phyloP scores from a whole-genome alignment of 73 alveolate genomes.

The Tetrahymena borealis region DNA sequence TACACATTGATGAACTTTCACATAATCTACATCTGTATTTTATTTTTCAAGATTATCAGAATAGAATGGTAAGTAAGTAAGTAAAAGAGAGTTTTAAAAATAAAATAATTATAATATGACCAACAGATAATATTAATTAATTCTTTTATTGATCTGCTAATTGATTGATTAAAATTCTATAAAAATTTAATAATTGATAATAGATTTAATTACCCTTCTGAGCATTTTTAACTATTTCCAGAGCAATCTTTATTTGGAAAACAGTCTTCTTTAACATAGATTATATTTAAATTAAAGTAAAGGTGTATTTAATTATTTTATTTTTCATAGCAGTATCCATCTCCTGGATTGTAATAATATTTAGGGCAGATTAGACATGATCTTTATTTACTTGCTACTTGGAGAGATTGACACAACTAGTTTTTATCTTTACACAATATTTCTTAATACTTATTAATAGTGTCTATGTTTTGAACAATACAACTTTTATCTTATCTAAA shows the following conservation, averaged over 20 bases:
- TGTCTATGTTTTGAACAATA: not conserved
- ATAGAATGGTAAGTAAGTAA: no score
- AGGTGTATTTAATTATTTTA: not conserved
- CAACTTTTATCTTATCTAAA: not conserved
- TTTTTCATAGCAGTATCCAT: not conserved
- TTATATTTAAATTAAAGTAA: not conserved
- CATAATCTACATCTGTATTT: not conserved
- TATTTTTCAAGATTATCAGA: not conserved
- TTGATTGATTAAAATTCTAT: no score
- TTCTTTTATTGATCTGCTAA: not conserved
- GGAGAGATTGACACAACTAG: not conserved
- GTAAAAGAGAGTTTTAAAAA: no score
- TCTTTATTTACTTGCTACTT: not conserved
- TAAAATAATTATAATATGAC: no score
- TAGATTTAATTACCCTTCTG: not conserved
- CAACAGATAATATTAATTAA: no score
- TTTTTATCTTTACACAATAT: not conserved
- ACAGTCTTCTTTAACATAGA: not conserved
- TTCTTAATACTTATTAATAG: not conserved
- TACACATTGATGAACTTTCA: not conserved
- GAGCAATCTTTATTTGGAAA: not conserved
- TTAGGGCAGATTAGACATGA: not conserved
- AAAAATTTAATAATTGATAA: no score
- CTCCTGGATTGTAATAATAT: not conserved
- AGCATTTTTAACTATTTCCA: not conserved